These are phyloP conservation scores for Hymenoscyphus repandus DNA, from an alignment of 2,329 filamentous ascomycete genomes.

Conservation along the genomic window DNA sequence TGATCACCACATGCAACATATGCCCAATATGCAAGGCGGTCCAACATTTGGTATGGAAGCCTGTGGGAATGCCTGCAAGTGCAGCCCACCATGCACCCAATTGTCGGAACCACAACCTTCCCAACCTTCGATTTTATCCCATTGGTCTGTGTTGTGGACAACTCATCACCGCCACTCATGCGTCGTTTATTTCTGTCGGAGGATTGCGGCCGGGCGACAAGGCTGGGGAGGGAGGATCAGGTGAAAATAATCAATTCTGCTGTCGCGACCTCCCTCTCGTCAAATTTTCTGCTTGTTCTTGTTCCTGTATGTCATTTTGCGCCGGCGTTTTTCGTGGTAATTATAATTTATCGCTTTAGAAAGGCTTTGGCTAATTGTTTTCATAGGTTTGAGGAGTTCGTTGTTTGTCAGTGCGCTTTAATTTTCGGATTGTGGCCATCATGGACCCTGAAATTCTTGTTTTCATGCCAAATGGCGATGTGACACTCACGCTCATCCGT, in stretches of 20 bases:
- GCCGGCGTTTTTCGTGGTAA: not conserved
- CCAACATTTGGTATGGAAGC: constrained; percentile 1
- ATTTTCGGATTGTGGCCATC: not conserved
- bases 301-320: not conserved
- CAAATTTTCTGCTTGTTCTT: not conserved
- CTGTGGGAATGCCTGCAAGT: constrained; percentile 4
- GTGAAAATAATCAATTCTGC: not conserved
- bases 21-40: constrained; percentile 8
- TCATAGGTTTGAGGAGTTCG: not conserved
- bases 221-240: not conserved
- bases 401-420: not conserved
- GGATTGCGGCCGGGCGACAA: not conserved
- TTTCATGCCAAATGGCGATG: constrained; percentile 26
- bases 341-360: not conserved
- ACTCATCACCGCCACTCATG: constrained; percentile 10
- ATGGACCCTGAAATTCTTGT: constrained; percentile 22
- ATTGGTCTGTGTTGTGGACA: constrained; percentile 7
- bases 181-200: not conserved
- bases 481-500: constrained; percentile 19
- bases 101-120: not conserved
- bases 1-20: not conserved
- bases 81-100: not conserved
- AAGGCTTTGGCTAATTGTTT: not conserved
- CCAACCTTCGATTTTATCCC: not conserved
- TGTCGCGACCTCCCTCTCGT: not conserved